Evolutionary conservation across 805 yeast genomes (phyloP).

Genomic region (Ogataea allantospora): DNA sequence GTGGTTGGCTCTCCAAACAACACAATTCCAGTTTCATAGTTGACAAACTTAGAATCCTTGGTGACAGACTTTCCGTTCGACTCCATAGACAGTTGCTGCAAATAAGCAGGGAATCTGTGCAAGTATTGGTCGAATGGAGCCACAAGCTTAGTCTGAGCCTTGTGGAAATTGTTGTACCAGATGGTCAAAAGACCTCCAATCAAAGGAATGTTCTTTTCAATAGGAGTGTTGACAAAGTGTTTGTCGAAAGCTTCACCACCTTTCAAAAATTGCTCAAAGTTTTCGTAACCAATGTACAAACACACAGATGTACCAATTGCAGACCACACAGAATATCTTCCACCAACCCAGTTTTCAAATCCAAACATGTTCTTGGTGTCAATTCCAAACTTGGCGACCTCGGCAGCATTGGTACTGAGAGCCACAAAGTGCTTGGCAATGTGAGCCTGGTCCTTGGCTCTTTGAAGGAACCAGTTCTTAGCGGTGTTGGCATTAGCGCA

Average conservation of each 20-base stretch:
- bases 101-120: conserved; percentile 98
- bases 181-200: conserved; percentile 91
- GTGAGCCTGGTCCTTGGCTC: conserved; percentile 55
- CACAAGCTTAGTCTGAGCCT: conserved; percentile 97
- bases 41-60: conserved; percentile 85
- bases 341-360: conserved; percentile 98
- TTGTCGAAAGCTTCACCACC: conserved; percentile 98
- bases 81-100: conserved; percentile 98
- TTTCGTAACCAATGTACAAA: conserved; percentile 90
- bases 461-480: conserved; percentile 84
- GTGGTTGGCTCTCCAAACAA: conserved; percentile 99
- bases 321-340: conserved; percentile 99
- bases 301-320: conserved; percentile 97
- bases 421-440: conserved; percentile 98
- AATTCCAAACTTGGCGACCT: conserved; percentile 93
- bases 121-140: conserved; percentile 99
- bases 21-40: conserved; percentile 94
- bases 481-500: conserved; percentile 94
- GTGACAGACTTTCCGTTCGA: conserved; percentile 98
- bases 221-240: conserved; percentile 81
- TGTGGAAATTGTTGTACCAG: conserved; percentile 98
- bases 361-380: conserved; percentile 98
- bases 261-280: conserved; percentile 85
- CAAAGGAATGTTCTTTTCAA: conserved; percentile 88
- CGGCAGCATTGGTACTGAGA: conserved; percentile 86